phyloP scores from a whole-genome alignment of 75 land plant species.

The Cunninghamia lanceolata region DNA sequence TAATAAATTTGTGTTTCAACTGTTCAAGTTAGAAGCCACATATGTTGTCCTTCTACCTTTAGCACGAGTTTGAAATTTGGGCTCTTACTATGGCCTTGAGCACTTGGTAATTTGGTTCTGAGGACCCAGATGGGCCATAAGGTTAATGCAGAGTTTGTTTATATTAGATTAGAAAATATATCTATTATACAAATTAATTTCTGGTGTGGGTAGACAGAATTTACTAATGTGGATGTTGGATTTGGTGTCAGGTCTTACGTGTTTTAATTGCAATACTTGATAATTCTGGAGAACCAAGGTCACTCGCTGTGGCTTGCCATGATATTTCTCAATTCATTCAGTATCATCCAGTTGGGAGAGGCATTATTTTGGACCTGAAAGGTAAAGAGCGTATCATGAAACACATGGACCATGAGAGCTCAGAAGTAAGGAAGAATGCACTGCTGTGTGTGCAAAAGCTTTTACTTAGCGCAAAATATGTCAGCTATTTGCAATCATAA shows the following conservation, averaged over 20 bases:
- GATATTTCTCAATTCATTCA: slow-evolving; percentile 92
- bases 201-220: background rate
- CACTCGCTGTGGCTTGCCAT: slow-evolving; percentile 87
- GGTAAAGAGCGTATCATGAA: slow-evolving; percentile 92
- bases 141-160: background rate
- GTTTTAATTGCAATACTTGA: slow-evolving; percentile 82
- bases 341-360: slow-evolving; percentile 80
- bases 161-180: background rate
- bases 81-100: background rate
- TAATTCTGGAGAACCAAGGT: slow-evolving; percentile 69
- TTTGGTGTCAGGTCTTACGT: slow-evolving; percentile 65
- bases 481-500: slow-evolving; percentile 80
- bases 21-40: background rate
- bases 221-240: background rate
- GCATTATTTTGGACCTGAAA: slow-evolving; percentile 74
- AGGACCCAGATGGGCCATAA: background rate
- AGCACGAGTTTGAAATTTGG: no score
- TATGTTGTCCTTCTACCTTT: background rate
- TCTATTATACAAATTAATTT: background rate
- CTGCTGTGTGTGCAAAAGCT: slow-evolving; percentile 91
- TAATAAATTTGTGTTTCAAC: background rate
- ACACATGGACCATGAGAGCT: slow-evolving; percentile 78
- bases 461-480: slow-evolving; percentile 92
- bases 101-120: background rate
- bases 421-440: slow-evolving; percentile 86